A percentile compares a stretch with the other conserved stretches of the same genome.
Evolutionary conservation across 202 grass and related monocot genomes (phyloP).

Genomic region (Elaeis oleifera): DNA sequence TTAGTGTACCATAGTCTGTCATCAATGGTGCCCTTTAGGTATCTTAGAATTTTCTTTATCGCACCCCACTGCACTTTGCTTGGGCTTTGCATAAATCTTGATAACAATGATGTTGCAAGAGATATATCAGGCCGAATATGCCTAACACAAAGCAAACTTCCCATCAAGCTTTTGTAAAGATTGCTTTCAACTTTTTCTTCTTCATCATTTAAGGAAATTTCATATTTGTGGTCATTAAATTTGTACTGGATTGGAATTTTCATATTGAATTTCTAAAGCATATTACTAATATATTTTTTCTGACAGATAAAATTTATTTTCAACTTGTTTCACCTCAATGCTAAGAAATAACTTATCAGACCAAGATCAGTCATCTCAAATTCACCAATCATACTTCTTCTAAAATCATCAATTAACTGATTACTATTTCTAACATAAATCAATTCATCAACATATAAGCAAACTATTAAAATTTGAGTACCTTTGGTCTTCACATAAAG

Average conservation of each 20-base stretch:
- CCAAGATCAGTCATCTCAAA: constrained; percentile 35
- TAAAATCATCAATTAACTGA: constrained; percentile 7
- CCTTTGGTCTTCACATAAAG: constrained; percentile 11
- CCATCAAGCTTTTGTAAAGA: background rate
- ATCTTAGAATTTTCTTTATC: background rate
- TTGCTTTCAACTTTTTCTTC: no score
- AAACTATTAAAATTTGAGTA: constrained; percentile 8
- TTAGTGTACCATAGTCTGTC: background rate
- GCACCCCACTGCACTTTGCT: background rate
- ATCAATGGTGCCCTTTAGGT: background rate
- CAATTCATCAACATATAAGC: constrained; percentile 19
- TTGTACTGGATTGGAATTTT: no score
- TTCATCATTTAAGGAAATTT: no score
- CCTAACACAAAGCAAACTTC: background rate
- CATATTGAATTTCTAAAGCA: no score
- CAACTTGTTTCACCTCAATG: no score
- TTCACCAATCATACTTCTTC: constrained; percentile 13
- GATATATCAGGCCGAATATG: background rate
- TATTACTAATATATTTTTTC: no score
- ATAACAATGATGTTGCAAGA: background rate
- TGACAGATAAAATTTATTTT: no score
- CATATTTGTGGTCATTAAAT: no score
- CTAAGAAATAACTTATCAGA: background rate
- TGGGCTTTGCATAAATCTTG: background rate
- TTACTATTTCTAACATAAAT: constrained; percentile 1